A percentile compares a stretch with the other conserved stretches of the same genome.
phyloP scores from a whole-genome alignment of 768 basidiomycete genomes.

The Fomitopsis serialis region DNA sequence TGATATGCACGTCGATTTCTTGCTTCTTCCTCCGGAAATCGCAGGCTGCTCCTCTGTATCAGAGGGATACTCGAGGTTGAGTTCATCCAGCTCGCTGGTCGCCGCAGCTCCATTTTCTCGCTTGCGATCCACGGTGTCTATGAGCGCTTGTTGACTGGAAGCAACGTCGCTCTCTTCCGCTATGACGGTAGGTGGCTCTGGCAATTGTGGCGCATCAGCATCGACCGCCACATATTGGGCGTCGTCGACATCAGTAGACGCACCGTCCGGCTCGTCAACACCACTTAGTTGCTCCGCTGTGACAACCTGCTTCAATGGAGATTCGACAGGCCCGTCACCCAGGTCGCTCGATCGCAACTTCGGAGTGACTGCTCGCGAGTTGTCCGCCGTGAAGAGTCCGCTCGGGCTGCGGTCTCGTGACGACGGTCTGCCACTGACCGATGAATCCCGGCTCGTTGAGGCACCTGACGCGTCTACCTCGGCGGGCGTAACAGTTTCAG shows the following conservation, averaged over 20 bases:
- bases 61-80: constrained; percentile 1
- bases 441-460: neutral
- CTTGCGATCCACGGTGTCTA: too few relatives aligned
- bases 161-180: too few relatives aligned
- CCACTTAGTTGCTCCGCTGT: neutral
- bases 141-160: too few relatives aligned
- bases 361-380: constrained; percentile 30
- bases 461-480: neutral
- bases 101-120: neutral
- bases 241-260: neutral
- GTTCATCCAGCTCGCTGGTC: neutral
- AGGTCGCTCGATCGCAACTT: constrained; percentile 5
- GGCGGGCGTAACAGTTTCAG: neutral
- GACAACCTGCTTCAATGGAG: neutral
- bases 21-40: neutral
- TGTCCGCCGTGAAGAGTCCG: constrained; percentile 35
- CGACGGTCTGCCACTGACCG: neutral
- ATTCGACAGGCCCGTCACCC: constrained; percentile 2
- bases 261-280: neutral
- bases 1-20: neutral
- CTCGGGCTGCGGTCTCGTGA: constrained; percentile 13
- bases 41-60: neutral
- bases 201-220: neutral
- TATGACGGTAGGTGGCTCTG: too few relatives aligned
- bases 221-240: neutral